phyloP scores from a whole-genome alignment of 768 basidiomycete species.

The Epithele typhae region DNA sequence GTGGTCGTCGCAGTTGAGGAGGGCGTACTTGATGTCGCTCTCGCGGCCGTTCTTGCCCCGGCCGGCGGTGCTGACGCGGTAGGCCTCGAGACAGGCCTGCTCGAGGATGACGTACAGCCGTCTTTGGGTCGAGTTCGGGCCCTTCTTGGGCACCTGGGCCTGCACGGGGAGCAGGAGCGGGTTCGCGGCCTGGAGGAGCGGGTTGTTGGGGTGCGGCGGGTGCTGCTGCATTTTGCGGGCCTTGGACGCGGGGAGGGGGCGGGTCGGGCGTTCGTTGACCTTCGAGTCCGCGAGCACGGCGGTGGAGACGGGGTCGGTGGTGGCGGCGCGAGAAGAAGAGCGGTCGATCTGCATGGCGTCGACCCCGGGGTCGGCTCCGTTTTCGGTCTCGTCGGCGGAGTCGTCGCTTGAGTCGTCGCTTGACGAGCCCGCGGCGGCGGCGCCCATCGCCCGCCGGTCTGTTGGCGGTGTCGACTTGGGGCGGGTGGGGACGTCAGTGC shows the following conservation, averaged over 20 bases:
- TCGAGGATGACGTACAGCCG: constrained; percentile 87
- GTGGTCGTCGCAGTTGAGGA: constrained; percentile 98
- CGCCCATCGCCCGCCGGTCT: constrained; percentile 41
- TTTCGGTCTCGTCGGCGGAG: constrained; percentile 11
- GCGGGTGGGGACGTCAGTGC: constrained; percentile 52
- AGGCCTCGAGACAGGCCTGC: constrained; percentile 94
- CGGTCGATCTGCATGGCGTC: constrained; percentile 20
- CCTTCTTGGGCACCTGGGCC: constrained; percentile 63
- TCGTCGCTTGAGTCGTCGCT: constrained; percentile 12
- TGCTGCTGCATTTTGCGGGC: constrained; percentile 46
- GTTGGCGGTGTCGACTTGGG: constrained; percentile 71
- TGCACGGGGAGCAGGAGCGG: constrained; percentile 81
- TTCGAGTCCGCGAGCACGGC: constrained; percentile 19
- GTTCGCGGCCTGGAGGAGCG: constrained; percentile 51
- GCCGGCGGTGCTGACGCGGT: constrained; percentile 66
- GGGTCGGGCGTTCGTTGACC: constrained; percentile 49
- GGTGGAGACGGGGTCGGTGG: constrained; percentile 11
- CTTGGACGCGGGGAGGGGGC: constrained; percentile 50
- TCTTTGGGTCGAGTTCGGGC: constrained; percentile 47
- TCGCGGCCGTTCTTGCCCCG: constrained; percentile 50
- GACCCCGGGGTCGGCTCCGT: background rate
- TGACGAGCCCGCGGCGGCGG: constrained; percentile 23
- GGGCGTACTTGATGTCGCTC: constrained; percentile 88
- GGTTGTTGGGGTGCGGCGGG: constrained; percentile 35
- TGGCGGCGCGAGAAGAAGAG: constrained; percentile 7